Evolutionary conservation across 164 flowering plant species (phyloP).

Genomic region (Magnolia kwangsiensis): DNA sequence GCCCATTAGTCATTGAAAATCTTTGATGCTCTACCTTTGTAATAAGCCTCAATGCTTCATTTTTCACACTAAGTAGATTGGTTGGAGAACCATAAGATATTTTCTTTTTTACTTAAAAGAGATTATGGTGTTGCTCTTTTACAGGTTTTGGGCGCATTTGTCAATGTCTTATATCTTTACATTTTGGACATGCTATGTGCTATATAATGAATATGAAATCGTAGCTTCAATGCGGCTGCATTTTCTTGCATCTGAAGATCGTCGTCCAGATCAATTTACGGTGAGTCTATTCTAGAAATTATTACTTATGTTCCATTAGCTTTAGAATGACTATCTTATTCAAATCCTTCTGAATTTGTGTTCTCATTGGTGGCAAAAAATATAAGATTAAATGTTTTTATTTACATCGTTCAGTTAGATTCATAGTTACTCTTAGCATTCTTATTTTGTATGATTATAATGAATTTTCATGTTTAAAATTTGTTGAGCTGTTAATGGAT

Average conservation of each 20-base stretch:
- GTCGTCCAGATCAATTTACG: conserved; percentile 85
- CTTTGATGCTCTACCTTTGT: too few species aligned
- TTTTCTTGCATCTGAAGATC: conserved; percentile 67
- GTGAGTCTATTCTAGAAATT: conserved; percentile 32
- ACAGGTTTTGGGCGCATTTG: conserved; percentile 84
- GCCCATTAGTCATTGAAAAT: too few species aligned
- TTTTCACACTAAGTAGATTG: too few species aligned
- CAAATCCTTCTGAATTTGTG: not conserved
- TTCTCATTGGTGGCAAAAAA: not conserved
- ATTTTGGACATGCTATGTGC: conserved; percentile 76
- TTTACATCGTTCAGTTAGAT: too few species aligned
- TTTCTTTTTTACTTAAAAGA: not conserved
- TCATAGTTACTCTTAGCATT: not conserved
- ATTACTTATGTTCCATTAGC: not conserved
- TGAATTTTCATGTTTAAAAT: too few species aligned
- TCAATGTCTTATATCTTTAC: conserved; percentile 78
- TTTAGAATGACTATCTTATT: not conserved
- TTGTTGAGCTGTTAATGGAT: too few species aligned
- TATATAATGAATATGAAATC: conserved; percentile 61
- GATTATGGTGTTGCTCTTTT: not conserved
- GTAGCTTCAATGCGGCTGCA: conserved; percentile 72
- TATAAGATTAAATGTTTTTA: not conserved
- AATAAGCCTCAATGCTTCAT: too few species aligned
- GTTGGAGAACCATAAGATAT: not conserved
- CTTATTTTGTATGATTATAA: not conserved